Conservation (phyloP, 2,329 filamentous ascomycete species). For the Rutstroemia sp. region DNA sequence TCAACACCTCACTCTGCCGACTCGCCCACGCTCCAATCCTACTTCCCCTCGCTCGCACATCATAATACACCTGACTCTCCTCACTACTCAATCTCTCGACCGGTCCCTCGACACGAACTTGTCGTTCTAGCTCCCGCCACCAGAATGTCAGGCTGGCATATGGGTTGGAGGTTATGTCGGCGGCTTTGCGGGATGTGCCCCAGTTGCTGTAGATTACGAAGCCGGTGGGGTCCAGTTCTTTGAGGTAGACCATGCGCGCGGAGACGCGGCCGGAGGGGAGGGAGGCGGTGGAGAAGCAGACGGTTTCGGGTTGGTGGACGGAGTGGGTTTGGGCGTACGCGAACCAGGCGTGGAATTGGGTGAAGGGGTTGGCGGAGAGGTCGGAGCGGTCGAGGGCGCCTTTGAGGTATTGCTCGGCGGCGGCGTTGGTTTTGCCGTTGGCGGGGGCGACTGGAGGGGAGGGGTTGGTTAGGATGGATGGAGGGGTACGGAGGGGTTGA, state of each 20-base stretch:
- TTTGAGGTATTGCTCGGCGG: constrained; percentile 70
- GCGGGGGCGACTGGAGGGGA: constrained; percentile 51
- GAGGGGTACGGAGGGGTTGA: neutral
- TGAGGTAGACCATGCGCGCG: constrained; percentile 85
- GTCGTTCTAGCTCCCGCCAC: constrained; percentile 81
- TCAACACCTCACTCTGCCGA: constrained; percentile 72
- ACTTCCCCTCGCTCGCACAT: constrained; percentile 67
- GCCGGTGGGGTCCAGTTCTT: constrained; percentile 74
- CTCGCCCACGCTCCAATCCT: constrained; percentile 91
- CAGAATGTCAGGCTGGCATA: constrained; percentile 82
- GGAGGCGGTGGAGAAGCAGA: constrained; percentile 75
- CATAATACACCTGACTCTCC: constrained; percentile 66
- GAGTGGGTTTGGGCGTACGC: constrained; percentile 50
- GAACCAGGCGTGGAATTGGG: constrained; percentile 91
- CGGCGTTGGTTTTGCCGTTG: constrained; percentile 46
- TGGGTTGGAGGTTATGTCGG: constrained; percentile 64
- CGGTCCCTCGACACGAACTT: constrained; percentile 81
- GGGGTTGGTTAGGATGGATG: neutral
- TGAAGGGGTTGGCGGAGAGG: constrained; percentile 60
- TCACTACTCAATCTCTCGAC: constrained; percentile 58
- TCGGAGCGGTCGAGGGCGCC: constrained; percentile 53
- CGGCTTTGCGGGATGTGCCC: constrained; percentile 63
- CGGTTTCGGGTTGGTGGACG: constrained; percentile 77
- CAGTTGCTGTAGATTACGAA: constrained; percentile 96
- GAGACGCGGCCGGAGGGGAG: constrained; percentile 80